phyloP scores from a whole-genome alignment of 768 basidiomycete genomes.

The Russula sp. region DNA sequence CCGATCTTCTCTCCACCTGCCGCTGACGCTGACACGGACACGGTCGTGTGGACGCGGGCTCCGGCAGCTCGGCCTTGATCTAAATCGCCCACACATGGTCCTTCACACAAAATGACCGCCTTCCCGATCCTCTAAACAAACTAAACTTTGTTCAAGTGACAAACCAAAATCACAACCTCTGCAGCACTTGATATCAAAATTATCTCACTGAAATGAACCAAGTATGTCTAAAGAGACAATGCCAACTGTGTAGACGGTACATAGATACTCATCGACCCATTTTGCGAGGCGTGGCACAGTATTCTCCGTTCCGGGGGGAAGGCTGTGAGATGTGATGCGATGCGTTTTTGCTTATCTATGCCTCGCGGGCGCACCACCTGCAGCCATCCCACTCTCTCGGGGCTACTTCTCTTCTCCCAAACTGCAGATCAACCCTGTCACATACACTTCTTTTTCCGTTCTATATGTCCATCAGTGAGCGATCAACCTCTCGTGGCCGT shows the following conservation, averaged over 20 bases:
- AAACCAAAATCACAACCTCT: no score
- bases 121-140: no score
- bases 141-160: no score
- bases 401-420: neutral
- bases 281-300: no score
- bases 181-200: no score
- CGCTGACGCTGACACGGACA: slow-evolving; percentile 1
- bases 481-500: slow-evolving; percentile 14
- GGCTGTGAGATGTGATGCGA: neutral
- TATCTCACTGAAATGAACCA: no score
- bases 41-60: no score
- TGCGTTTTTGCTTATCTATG: neutral
- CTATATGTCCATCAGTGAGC: neutral
- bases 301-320: neutral
- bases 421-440: no score
- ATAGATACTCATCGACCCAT: no score
- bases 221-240: no score
- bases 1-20: slow-evolving; percentile 15
- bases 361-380: neutral
- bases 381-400: no score
- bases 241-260: no score
- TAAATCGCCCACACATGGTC: slow-evolving; percentile 72
- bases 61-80: slow-evolving; percentile 49
- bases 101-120: slow-evolving; percentile 66
- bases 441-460: neutral